A percentile compares a stretch with the other conserved stretches of the same genome.
These are phyloP conservation scores for Stentor roeselii DNA, from an alignment of 73 alveolate species.

Conservation along the genomic window DNA sequence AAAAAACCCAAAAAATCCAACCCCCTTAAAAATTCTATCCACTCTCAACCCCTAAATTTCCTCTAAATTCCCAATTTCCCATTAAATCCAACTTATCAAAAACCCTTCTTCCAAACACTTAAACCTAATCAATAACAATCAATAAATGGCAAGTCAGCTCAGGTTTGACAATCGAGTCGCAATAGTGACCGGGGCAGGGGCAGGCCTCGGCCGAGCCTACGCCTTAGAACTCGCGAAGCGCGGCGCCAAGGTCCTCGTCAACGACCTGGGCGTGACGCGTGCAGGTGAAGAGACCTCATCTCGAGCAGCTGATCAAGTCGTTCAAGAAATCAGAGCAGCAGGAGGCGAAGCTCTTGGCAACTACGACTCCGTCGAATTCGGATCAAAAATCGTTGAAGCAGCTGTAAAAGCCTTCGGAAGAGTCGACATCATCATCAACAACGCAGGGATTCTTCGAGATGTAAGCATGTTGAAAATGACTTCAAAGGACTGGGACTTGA, in stretches of 20 bases:
- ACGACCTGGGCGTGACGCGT: slow-evolving; percentile 76
- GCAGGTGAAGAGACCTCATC: too few species aligned
- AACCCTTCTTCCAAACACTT: too few species aligned
- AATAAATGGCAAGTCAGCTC: too few species aligned
- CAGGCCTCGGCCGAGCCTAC: slow-evolving; percentile 77
- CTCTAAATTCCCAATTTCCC: too few species aligned
- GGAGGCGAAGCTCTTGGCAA: slow-evolving; percentile 78
- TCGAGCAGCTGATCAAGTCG: slow-evolving; percentile 90
- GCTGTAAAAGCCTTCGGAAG: slow-evolving; percentile 86
- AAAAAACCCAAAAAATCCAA: too few species aligned
- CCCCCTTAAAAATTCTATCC: too few species aligned
- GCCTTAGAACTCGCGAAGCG: slow-evolving; percentile 69
- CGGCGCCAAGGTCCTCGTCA: slow-evolving; percentile 89
- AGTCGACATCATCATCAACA: slow-evolving; percentile 83
- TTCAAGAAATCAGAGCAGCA: slow-evolving; percentile 74
- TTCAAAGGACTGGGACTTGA: neutral
- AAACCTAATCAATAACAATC: too few species aligned
- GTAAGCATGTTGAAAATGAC: slow-evolving; percentile 83
- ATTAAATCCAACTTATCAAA: too few species aligned
- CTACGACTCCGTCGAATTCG: slow-evolving; percentile 92
- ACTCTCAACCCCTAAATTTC: too few species aligned
- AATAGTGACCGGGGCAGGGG: slow-evolving; percentile 84
- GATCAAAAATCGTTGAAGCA: slow-evolving; percentile 87
- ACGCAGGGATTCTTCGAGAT: slow-evolving; percentile 95
- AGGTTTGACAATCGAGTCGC: too few species aligned